Evolutionary conservation across 2,329 filamentous ascomycete species (phyloP).

Genomic region (Elsinoe perseae): DNA sequence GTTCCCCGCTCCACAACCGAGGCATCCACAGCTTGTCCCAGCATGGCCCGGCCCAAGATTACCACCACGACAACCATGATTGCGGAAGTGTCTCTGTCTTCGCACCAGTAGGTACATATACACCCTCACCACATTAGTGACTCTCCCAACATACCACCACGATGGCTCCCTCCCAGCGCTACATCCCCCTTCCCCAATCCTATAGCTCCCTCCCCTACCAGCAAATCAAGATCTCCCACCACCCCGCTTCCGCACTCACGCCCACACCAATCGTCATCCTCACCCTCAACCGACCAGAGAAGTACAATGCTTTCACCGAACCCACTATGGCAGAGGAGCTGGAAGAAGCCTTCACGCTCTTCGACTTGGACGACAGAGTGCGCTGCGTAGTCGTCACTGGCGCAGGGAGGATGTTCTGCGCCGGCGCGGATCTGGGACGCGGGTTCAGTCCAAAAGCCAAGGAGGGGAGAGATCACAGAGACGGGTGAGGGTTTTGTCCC

Average conservation of each 20-base stretch:
- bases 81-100: neutral
- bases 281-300: slow-evolving; percentile 55
- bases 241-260: slow-evolving; percentile 39
- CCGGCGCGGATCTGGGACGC: slow-evolving; percentile 49
- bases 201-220: slow-evolving; percentile 36
- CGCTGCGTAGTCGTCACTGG: slow-evolving; percentile 50
- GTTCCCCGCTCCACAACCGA: slow-evolving; percentile 6
- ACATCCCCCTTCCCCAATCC: slow-evolving; percentile 28
- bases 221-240: slow-evolving; percentile 37
- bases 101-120: neutral
- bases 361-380: slow-evolving; percentile 49
- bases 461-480: slow-evolving; percentile 43
- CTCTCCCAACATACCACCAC: neutral
- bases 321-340: slow-evolving; percentile 54
- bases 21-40: neutral
- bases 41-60: too few species aligned
- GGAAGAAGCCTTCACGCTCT: slow-evolving; percentile 44
- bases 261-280: slow-evolving; percentile 57
- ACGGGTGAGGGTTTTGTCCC: slow-evolving; percentile 36
- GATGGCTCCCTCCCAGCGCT: slow-evolving; percentile 8
- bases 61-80: neutral
- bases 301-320: slow-evolving; percentile 62
- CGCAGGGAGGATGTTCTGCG: slow-evolving; percentile 43
- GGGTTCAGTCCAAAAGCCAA: slow-evolving; percentile 42
- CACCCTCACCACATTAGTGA: neutral